Evolutionary conservation across 768 basidiomycete species (phyloP).

Genomic region (Rubroboletus pulcherrimus): DNA sequence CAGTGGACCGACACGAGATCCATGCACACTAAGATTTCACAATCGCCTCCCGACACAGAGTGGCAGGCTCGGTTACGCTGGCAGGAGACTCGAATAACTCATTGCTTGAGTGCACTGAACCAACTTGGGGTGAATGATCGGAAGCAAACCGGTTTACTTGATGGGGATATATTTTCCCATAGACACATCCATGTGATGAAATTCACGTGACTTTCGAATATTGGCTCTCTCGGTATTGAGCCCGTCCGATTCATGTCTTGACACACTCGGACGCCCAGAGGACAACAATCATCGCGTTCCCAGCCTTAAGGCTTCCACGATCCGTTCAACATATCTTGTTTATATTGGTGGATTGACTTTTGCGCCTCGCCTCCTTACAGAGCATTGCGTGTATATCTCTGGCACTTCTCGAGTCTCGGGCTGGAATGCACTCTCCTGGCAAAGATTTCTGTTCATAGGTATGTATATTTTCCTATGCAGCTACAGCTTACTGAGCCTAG

Average conservation of each 20-base stretch:
- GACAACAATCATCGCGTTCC: conserved; percentile 8
- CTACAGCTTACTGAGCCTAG: not conserved
- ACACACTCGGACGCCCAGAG: conserved; percentile 10
- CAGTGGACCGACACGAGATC: no score
- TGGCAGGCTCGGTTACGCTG: not conserved
- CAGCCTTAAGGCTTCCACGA: conserved; percentile 7
- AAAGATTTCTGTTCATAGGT: conserved; percentile 22
- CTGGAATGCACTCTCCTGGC: conserved; percentile 24
- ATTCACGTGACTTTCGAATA: conserved; percentile 24
- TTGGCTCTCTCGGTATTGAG: conserved; percentile 13
- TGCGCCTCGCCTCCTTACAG: conserved; percentile 2
- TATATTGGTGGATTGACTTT: conserved; percentile 18
- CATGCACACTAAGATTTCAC: not conserved
- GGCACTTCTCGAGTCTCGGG: conserved; percentile 2
- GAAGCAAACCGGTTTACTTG: not conserved
- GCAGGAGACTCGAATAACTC: not conserved
- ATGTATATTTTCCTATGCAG: not conserved
- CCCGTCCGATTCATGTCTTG: conserved; percentile 22
- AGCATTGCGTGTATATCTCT: conserved; percentile 14
- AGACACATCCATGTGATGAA: conserved; percentile 1
- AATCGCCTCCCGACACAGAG: not conserved
- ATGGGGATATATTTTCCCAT: conserved; percentile 15
- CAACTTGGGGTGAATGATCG: not conserved
- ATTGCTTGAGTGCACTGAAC: no score
- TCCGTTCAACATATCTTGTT: conserved; percentile 19